Conservation (phyloP, 768 basidiomycete genomes). For the Panellus pusillus region DNA sequence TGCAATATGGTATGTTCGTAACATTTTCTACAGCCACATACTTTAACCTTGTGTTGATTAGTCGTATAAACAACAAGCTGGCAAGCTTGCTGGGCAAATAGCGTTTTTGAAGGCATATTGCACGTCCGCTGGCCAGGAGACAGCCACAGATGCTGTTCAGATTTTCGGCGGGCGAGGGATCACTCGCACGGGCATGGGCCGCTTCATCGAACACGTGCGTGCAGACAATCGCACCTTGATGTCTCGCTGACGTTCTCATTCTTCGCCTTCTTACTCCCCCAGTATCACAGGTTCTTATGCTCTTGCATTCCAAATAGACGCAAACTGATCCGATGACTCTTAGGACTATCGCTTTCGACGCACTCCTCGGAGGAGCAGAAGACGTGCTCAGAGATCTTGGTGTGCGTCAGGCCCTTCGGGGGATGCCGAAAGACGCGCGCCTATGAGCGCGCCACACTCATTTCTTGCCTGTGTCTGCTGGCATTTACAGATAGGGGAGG, state of each 20-base stretch:
- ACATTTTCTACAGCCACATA: not conserved
- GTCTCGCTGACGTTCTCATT: slow-evolving; percentile 12
- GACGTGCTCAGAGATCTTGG: slow-evolving; percentile 67
- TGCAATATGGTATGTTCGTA: slow-evolving; percentile 61
- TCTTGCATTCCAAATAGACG: no score
- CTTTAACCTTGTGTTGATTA: slow-evolving; percentile 14
- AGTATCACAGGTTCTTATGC: slow-evolving; percentile 49
- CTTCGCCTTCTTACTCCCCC: not conserved
- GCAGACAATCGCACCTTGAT: not conserved
- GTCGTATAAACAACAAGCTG: slow-evolving; percentile 75
- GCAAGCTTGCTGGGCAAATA: slow-evolving; percentile 68
- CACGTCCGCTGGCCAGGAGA: slow-evolving; percentile 63
- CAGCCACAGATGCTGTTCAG: slow-evolving; percentile 56
- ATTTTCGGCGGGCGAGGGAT: slow-evolving; percentile 88
- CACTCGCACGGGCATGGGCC: slow-evolving; percentile 81
- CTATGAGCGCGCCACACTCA: slow-evolving; percentile 35
- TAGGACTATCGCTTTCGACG: slow-evolving; percentile 62
- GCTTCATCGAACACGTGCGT: slow-evolving; percentile 61
- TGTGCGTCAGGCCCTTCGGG: slow-evolving; percentile 62
- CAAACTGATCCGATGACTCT: no score
- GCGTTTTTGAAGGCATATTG: slow-evolving; percentile 72
- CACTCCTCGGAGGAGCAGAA: slow-evolving; percentile 73
- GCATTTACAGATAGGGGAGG: no score
- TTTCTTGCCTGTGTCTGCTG: no score
- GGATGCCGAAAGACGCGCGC: slow-evolving; percentile 61